Conservation (phyloP, 495 filamentous ascomycete genomes). For the Lichina pygmaea region DNA sequence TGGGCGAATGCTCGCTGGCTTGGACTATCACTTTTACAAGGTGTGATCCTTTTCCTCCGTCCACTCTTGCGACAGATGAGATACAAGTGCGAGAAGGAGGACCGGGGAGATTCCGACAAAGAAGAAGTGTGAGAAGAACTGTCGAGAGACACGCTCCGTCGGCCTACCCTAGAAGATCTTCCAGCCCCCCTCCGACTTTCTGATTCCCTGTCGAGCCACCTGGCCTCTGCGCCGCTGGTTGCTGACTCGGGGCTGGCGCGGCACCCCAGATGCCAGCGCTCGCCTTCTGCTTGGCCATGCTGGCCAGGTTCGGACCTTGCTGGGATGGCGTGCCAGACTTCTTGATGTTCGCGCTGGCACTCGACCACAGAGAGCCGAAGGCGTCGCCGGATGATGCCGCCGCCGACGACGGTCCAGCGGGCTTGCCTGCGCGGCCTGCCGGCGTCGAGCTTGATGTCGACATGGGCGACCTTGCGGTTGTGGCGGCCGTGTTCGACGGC, state of each 20-base stretch:
- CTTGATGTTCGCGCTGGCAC: constrained; percentile 51
- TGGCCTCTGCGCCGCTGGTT: background rate
- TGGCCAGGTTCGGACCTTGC: constrained; percentile 54
- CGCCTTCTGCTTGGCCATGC: constrained; percentile 88
- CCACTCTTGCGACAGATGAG: too few species aligned
- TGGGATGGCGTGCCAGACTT: constrained; percentile 36
- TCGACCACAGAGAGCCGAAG: constrained; percentile 65
- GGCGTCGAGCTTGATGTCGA: constrained; percentile 9
- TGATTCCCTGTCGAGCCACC: background rate
- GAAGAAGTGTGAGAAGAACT: too few species aligned
- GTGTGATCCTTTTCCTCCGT: too few species aligned
- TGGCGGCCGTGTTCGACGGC: constrained; percentile 6
- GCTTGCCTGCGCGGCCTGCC: constrained; percentile 13
- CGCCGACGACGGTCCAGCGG: constrained; percentile 19
- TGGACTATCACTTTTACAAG: too few species aligned
- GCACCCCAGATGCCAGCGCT: constrained; percentile 84
- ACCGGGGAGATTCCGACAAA: too few species aligned
- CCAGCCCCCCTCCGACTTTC: constrained; percentile 2
- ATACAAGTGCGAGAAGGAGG: too few species aligned
- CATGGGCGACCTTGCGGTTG: constrained; percentile 13
- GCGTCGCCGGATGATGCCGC: constrained; percentile 32
- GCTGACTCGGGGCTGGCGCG: constrained; percentile 2
- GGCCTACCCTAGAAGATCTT: constrained; percentile 1
- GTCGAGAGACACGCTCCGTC: background rate
- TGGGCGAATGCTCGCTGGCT: too few species aligned